phyloP scores from a whole-genome alignment of 257 asterid genomes.

The Solanum sejunctum region DNA sequence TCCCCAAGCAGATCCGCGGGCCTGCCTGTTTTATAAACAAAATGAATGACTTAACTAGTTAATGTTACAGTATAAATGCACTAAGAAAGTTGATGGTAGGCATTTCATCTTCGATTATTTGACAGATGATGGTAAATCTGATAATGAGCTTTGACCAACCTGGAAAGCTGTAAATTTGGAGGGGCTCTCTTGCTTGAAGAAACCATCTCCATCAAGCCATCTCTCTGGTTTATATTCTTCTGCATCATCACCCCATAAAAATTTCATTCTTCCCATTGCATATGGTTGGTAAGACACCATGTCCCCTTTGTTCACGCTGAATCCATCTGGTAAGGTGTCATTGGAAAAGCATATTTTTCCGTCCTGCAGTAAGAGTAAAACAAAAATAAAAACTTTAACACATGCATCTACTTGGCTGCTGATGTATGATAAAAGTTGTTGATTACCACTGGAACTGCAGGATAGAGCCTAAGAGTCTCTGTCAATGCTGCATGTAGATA shows the following conservation, averaged over 20 bases:
- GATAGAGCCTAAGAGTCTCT: constrained; percentile 50
- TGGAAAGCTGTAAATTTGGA: constrained; percentile 54
- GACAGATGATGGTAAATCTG: neutral
- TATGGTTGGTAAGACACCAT: constrained; percentile 37
- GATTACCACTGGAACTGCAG: constrained; percentile 44
- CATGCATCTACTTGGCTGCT: neutral
- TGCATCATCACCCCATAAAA: constrained; percentile 55
- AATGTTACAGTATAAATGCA: neutral
- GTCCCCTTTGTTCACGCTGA: constrained; percentile 44
- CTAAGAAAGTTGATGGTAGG: no score
- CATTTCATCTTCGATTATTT: no score
- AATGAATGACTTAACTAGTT: neutral
- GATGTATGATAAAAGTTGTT: neutral
- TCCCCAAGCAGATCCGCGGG: constrained; percentile 39
- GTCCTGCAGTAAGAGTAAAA: no score
- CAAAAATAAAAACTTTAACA: neutral
- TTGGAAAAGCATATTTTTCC: constrained; percentile 3
- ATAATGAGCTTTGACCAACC: constrained; percentile 2
- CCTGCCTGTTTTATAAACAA: constrained; percentile 34
- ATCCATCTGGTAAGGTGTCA: constrained; percentile 44
- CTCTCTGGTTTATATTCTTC: constrained; percentile 41
- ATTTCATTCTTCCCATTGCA: constrained; percentile 63
- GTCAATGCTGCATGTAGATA: constrained; percentile 3
- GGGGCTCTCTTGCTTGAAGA: constrained; percentile 37
- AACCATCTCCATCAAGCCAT: constrained; percentile 40